Conservation (phyloP, 352 stramenopile species). For the Phytophthora constricta region DNA sequence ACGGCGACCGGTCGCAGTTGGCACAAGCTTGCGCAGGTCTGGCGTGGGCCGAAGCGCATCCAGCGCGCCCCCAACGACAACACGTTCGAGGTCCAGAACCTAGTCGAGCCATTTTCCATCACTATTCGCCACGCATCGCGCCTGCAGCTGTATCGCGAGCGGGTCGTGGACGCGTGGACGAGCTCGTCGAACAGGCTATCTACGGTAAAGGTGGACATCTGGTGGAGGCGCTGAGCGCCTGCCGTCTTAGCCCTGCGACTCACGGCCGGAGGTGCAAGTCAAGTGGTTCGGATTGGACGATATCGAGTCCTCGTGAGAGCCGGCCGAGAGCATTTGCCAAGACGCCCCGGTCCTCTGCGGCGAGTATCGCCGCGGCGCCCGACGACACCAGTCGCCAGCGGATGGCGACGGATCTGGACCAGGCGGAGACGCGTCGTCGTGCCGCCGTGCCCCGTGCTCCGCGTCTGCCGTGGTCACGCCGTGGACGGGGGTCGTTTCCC, state of each 20-base stretch:
- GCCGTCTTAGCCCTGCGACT: not conserved
- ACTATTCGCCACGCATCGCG: conserved; percentile 12
- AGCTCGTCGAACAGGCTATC: conserved; percentile 14
- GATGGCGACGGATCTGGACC: too few species aligned
- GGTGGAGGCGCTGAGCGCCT: not conserved
- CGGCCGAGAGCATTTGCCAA: too few species aligned
- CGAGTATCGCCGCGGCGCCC: too few species aligned
- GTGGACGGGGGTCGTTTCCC: too few species aligned
- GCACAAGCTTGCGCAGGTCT: conserved; percentile 28
- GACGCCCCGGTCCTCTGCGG: too few species aligned
- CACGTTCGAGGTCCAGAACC: conserved; percentile 33
- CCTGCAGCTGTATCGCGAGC: conserved; percentile 24
- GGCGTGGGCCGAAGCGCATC: conserved; percentile 23
- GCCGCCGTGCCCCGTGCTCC: too few species aligned
- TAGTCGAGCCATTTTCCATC: conserved; percentile 10
- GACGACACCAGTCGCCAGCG: too few species aligned
- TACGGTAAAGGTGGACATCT: conserved; percentile 23
- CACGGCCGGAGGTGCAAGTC: conserved; percentile 1
- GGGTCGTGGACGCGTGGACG: not conserved
- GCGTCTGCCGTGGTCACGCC: too few species aligned
- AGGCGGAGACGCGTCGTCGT: too few species aligned
- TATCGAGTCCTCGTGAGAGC: too few species aligned
- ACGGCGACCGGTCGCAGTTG: not conserved
- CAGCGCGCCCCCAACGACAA: conserved; percentile 9
- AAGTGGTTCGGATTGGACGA: too few species aligned